Conservation (phyloP, 768 basidiomycete species). For the Amylocystis lapponica region DNA sequence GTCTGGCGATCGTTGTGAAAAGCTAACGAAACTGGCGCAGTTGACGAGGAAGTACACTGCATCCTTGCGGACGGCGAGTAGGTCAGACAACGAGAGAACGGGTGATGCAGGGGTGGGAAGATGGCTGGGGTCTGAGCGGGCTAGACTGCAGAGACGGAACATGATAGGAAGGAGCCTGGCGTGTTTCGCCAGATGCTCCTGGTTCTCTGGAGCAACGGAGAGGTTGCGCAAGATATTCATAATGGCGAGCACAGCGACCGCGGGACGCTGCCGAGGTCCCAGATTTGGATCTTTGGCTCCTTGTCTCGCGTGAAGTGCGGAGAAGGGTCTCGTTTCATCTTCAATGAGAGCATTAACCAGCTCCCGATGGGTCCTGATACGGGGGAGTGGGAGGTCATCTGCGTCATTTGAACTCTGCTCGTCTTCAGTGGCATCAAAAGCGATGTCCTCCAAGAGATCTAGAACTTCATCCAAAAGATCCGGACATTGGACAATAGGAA, state of each 20-base stretch:
- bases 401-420: slow-evolving; percentile 24
- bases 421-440: slow-evolving; percentile 51
- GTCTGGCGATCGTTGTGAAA: slow-evolving; percentile 36
- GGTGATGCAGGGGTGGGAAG: slow-evolving; percentile 39
- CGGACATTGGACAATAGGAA: slow-evolving; percentile 67
- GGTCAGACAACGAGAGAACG: slow-evolving; percentile 63
- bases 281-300: slow-evolving; percentile 42
- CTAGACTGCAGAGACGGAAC: slow-evolving; percentile 62
- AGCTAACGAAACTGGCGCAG: slow-evolving; percentile 46
- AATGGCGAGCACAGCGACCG: slow-evolving; percentile 61
- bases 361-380: slow-evolving; percentile 59
- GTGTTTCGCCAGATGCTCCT: slow-evolving; percentile 57
- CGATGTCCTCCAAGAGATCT: slow-evolving; percentile 79
- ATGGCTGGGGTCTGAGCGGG: slow-evolving; percentile 21
- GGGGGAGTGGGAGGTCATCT: slow-evolving; percentile 2
- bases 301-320: slow-evolving; percentile 43
- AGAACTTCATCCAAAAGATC: slow-evolving; percentile 85
- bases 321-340: slow-evolving; percentile 53
- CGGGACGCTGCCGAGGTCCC: slow-evolving; percentile 62
- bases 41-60: slow-evolving; percentile 63
- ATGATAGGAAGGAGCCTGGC: slow-evolving; percentile 59
- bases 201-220: slow-evolving; percentile 68
- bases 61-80: slow-evolving; percentile 73
- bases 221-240: slow-evolving; percentile 85
- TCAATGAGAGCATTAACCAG: slow-evolving; percentile 56